Evolutionary conservation across 2,329 filamentous ascomycete genomes (phyloP).

Genomic region (Pseudogymnoascus sp.): DNA sequence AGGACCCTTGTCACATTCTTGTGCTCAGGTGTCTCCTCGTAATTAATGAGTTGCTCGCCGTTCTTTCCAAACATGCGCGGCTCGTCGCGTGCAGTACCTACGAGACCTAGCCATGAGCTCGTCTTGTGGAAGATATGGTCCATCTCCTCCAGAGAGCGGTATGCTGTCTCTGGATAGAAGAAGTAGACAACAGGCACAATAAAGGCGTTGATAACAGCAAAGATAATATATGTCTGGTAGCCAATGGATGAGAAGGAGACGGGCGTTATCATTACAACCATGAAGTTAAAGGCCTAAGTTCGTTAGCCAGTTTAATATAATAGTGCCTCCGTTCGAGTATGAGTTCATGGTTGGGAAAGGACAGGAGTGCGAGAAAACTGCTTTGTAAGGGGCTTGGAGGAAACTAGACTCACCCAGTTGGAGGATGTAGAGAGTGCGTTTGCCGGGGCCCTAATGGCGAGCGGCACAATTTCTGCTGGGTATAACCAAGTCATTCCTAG

Average conservation of each 20-base stretch:
- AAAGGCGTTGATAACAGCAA: constrained; percentile 41
- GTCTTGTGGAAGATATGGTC: constrained; percentile 56
- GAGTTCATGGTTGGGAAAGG: neutral
- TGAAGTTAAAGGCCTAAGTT: constrained; percentile 52
- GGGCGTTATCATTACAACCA: constrained; percentile 34
- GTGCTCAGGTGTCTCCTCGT: constrained; percentile 24
- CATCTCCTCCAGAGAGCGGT: constrained; percentile 59
- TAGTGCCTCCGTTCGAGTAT: neutral
- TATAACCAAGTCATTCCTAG: constrained; percentile 49
- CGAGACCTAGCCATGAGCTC: constrained; percentile 37
- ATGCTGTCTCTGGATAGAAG: constrained; percentile 59
- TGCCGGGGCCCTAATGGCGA: constrained; percentile 47
- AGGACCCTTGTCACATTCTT: neutral
- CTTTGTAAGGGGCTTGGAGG: constrained; percentile 12
- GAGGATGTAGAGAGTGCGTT: constrained; percentile 43
- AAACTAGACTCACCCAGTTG: constrained; percentile 20
- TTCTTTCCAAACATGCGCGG: constrained; percentile 52
- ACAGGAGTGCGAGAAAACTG: constrained; percentile 29
- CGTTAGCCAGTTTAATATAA: neutral
- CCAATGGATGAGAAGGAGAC: constrained; percentile 41
- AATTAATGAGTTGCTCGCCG: constrained; percentile 44
- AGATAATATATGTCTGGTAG: constrained; percentile 58
- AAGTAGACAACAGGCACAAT: constrained; percentile 41
- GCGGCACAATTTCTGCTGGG: constrained; percentile 49
- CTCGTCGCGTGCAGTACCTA: constrained; percentile 39